Evolutionary conservation across 2,329 filamentous ascomycete species (phyloP), one percentile per base, ranked within the genome.

Genomic region (Fragosphaeria purpurea): DNA sequence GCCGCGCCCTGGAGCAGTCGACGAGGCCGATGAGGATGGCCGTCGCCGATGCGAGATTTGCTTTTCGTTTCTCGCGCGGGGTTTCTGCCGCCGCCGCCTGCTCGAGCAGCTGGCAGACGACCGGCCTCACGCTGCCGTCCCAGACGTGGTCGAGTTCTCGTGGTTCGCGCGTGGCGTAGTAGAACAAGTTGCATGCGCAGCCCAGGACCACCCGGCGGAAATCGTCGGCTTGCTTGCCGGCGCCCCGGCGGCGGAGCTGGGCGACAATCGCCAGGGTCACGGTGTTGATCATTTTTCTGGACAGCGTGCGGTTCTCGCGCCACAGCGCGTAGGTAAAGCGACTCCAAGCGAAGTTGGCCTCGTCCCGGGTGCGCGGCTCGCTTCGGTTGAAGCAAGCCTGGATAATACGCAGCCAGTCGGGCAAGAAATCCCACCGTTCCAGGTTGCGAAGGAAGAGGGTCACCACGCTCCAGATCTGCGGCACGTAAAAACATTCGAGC

Each of bases 391-490:
- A 88, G 60, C 88, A 93, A 55, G 75, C 76, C 59, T 95, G 85
- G 13, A 95, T 83, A 8, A 95, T 75, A 35, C 77, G 75, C 7
- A 96, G 72, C 86, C 88, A 96, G 6, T 77, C 73, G 33, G 74
- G 77, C 55, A 88, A 81, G 60, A 85, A 79, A 35, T 83, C 74
- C 86, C 91, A 97, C 69, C 63, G 82, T 56, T 70, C 80, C 61
- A 71, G 81, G 66, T 68, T 80, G 68, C 85, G 81, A 45, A 96
- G 71, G 50, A 95, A 80, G 2, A 95, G 74, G 6, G 91, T 80
- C 3, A 95, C 72, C 38, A 88, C 79, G 52, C 86, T 85, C 91
- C 91, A 97, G 30, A 97, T 87, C 57, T 89, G 86, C 6, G 93
- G 90, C 1, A 95, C 89, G 40, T 80, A 73, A 0, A 74, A 65